phyloP scores from a whole-genome alignment of 306 rosid species.

The Prunus salicina region DNA sequence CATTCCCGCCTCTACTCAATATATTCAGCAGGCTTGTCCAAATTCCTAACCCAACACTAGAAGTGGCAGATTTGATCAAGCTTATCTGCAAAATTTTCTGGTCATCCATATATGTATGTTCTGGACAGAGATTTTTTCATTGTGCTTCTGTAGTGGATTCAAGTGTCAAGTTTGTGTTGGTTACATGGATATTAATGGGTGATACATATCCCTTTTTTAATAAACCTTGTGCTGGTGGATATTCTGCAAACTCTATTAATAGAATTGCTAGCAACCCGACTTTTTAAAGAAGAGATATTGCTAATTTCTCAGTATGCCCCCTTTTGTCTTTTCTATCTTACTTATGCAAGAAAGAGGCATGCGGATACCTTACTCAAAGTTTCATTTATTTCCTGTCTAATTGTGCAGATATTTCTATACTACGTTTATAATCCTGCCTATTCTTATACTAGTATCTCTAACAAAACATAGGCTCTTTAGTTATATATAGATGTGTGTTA shows the following conservation, averaged over 20 bases:
- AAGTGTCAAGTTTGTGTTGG: neutral
- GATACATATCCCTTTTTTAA: neutral
- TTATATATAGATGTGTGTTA: neutral
- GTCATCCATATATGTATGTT: conserved; percentile 95
- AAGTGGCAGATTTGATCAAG: conserved; percentile 90
- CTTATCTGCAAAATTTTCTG: conserved; percentile 98
- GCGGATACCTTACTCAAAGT: neutral
- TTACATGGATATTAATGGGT: neutral
- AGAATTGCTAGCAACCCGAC: neutral
- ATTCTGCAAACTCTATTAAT: neutral
- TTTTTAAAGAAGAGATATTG: neutral
- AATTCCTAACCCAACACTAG: conserved; percentile 77
- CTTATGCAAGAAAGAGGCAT: neutral
- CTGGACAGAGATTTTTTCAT: neutral
- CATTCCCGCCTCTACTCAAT: conserved; percentile 83
- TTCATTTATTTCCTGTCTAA: too few species aligned
- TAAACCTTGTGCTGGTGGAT: neutral
- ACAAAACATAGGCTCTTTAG: neutral
- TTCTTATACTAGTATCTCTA: neutral
- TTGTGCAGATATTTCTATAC: neutral
- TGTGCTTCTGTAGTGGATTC: neutral
- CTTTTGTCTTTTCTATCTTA: neutral
- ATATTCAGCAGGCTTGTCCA: conserved; percentile 81
- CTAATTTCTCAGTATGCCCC: too few species aligned
- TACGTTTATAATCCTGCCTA: neutral